phyloP scores from a whole-genome alignment of 1,284 basidiomycete species.

The Trichosporon sp. region DNA sequence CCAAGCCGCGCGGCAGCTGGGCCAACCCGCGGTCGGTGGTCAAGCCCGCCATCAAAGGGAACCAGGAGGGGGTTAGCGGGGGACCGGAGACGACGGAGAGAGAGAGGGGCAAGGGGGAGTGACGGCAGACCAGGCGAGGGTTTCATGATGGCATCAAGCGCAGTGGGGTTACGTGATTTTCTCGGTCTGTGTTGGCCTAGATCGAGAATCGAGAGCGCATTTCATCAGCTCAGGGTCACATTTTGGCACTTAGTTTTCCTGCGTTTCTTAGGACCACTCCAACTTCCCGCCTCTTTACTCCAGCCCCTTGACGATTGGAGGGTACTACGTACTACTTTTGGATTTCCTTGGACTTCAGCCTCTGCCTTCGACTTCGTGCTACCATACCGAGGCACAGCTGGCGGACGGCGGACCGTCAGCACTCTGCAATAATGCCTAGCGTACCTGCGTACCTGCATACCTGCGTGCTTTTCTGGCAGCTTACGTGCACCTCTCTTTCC shows the following conservation, averaged over 20 bases:
- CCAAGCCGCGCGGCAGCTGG: background rate
- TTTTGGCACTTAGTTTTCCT: background rate
- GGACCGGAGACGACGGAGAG: background rate
- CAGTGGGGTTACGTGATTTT: conserved; percentile 3
- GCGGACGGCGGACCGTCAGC: background rate
- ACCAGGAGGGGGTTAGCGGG: background rate
- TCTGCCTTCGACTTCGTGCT: background rate
- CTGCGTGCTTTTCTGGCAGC: background rate
- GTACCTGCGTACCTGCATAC: too few relatives aligned
- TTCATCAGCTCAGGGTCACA: background rate
- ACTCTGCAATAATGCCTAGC: background rate
- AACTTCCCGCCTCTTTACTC: background rate
- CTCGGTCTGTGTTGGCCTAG: conserved; percentile 1
- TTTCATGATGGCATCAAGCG: conserved; percentile 5
- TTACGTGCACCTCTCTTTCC: background rate
- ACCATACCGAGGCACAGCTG: background rate
- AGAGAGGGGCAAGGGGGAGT: background rate
- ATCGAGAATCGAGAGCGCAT: conserved; percentile 4
- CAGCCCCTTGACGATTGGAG: background rate
- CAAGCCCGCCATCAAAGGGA: background rate
- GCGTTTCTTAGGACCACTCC: background rate
- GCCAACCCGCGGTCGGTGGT: background rate
- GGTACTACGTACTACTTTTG: background rate
- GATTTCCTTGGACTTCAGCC: background rate
- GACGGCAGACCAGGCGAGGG: background rate